Conservation (phyloP, 2,329 filamentous ascomycete genomes). For the Neonectria ditissima region DNA sequence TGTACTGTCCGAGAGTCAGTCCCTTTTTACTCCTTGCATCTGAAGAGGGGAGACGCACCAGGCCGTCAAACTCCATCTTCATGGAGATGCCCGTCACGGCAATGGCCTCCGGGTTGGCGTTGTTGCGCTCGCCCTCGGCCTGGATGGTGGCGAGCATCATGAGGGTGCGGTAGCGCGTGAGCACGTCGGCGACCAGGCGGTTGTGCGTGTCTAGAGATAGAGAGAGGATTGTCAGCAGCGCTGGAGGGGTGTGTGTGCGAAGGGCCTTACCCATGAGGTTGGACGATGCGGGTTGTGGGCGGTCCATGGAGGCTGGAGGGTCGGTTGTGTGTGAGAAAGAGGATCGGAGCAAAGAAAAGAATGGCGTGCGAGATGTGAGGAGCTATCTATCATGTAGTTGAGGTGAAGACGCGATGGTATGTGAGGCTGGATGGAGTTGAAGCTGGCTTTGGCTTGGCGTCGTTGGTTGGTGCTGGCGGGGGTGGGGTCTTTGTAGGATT, state of each 20-base stretch:
- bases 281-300: slow-evolving; percentile 47
- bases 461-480: slow-evolving; percentile 32
- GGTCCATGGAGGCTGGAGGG: slow-evolving; percentile 45
- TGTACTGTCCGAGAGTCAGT: slow-evolving; percentile 47
- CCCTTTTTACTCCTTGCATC: background rate
- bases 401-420: slow-evolving; percentile 21
- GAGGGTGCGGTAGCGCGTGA: slow-evolving; percentile 57
- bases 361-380: background rate
- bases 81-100: slow-evolving; percentile 58
- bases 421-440: slow-evolving; percentile 29
- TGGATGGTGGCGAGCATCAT: slow-evolving; percentile 59
- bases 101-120: slow-evolving; percentile 55
- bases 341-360: background rate
- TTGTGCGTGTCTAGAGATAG: slow-evolving; percentile 59
- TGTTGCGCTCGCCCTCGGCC: slow-evolving; percentile 53
- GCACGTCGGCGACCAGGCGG: slow-evolving; percentile 58
- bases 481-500: slow-evolving; percentile 33
- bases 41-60: slow-evolving; percentile 45
- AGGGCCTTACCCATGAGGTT: slow-evolving; percentile 52
- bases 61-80: slow-evolving; percentile 59
- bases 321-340: background rate
- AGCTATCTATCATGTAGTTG: slow-evolving; percentile 1
- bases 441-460: slow-evolving; percentile 13
- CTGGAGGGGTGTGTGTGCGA: background rate
- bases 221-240: background rate